Conservation (phyloP, 305 asterid genomes). For the Solanum chacoense region DNA sequence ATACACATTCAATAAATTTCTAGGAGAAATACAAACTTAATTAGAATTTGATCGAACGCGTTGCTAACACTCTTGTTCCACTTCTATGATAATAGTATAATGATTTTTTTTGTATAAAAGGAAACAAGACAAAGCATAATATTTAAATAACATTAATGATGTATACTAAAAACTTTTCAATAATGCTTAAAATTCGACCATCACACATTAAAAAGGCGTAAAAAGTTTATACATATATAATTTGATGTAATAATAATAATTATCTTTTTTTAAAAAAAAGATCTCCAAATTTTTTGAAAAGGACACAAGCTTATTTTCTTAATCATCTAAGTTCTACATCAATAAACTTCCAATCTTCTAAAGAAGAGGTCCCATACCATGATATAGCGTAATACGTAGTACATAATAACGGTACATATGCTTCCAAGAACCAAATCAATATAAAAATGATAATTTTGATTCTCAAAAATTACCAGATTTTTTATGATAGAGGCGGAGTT, state of each 20-base stretch:
- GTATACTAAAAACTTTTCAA: not conserved
- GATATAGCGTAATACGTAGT: not conserved
- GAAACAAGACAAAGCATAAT: not conserved
- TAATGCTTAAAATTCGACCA: not conserved
- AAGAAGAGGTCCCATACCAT: not conserved
- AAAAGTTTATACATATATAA: not conserved
- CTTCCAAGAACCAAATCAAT: not conserved
- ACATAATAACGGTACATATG: too few relatives aligned
- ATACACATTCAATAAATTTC: not conserved
- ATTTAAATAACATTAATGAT: not conserved
- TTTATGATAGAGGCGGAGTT: too few relatives aligned
- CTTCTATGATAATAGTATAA: not conserved
- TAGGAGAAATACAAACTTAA: not conserved
- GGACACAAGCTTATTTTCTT: not conserved
- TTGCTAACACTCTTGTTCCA: not conserved
- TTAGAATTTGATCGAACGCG: not conserved
- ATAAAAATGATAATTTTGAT: not conserved
- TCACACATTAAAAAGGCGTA: not conserved
- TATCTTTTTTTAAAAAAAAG: too few relatives aligned
- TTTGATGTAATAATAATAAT: not conserved
- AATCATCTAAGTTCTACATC: not conserved
- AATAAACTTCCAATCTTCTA: not conserved
- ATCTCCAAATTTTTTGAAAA: not conserved
- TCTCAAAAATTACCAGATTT: rapidly evolving
- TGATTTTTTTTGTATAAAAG: not conserved